Percentiles rank a stretch among this genome's conserved stretches.
phyloP scores from a whole-genome alignment of 2,329 filamentous ascomycete species.

The Byssoonygena ceratinophila region DNA sequence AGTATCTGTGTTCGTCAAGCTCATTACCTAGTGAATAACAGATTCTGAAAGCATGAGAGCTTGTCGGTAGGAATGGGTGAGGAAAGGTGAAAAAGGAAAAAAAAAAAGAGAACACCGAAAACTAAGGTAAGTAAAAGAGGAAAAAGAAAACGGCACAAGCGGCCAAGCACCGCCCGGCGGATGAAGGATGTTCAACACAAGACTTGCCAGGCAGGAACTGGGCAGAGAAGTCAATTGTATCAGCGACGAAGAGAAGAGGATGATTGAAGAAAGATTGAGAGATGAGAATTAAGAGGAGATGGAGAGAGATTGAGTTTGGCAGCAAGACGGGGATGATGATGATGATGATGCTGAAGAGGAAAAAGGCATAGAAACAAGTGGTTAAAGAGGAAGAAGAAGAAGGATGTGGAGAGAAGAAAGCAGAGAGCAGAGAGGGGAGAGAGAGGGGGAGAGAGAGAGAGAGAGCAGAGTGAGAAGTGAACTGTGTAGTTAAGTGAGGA shows the following conservation, averaged over 20 bases:
- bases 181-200: conserved; percentile 6
- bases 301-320: conserved; percentile 3
- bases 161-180: conserved; percentile 30
- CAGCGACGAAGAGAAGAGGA: conserved; percentile 13
- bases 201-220: background rate
- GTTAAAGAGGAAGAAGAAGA: background rate
- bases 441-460: conserved; percentile 11
- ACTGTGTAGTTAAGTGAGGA: too few species aligned
- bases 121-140: background rate
- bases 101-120: background rate
- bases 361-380: background rate
- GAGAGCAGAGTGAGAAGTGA: background rate
- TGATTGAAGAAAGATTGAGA: conserved; percentile 8
- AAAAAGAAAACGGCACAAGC: conserved; percentile 17
- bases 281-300: conserved; percentile 7
- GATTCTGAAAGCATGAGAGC: background rate
- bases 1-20: conserved; percentile 32
- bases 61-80: background rate
- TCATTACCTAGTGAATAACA: conserved; percentile 24
- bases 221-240: conserved; percentile 13
- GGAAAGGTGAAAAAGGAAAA: conserved; percentile 22
- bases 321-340: background rate
- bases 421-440: conserved; percentile 1
- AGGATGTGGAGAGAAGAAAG: conserved; percentile 2
- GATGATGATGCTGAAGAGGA: background rate